Percentiles rank a stretch among this genome's conserved stretches.
Conservation (phyloP, 495 filamentous ascomycete species). For the Trichoderma reesei region DNA sequence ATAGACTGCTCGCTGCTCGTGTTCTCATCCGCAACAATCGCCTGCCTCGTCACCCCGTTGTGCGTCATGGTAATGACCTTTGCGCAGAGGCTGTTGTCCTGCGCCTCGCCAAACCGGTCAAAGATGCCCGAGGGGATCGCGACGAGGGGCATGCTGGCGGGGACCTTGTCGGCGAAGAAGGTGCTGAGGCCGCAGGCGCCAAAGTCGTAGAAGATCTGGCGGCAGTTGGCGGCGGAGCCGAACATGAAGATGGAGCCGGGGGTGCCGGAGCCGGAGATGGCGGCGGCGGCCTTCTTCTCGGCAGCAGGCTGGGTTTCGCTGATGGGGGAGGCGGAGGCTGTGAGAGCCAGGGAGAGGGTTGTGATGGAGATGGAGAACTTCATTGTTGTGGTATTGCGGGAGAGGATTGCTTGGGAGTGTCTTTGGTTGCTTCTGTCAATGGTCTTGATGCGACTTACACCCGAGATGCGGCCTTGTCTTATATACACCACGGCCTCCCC, state of each 20-base stretch:
- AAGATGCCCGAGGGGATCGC: neutral
- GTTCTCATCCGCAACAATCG: neutral
- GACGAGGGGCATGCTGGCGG: neutral
- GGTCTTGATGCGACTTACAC: too few relatives aligned
- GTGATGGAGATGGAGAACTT: neutral
- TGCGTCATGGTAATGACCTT: constrained; percentile 2
- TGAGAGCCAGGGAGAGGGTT: neutral
- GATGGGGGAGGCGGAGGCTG: neutral
- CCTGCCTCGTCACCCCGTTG: neutral
- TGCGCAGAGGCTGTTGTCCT: neutral
- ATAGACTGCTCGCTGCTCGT: constrained; percentile 3
- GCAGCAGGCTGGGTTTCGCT: neutral
- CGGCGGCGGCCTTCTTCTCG: neutral
- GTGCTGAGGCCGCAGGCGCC: constrained; percentile 4
- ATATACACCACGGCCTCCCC: neutral
- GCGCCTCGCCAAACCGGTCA: neutral
- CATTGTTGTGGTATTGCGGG: neutral
- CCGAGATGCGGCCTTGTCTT: neutral
- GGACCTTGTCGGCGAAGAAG: neutral
- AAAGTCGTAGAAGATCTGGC: neutral
- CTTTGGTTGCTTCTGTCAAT: neutral
- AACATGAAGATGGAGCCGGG: neutral
- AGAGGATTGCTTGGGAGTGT: neutral
- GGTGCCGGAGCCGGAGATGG: neutral
- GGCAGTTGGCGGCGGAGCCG: neutral